These are phyloP conservation scores for Hypomyces rosellus DNA, from an alignment of 2,329 filamentous ascomycete species.

Conservation along the genomic window DNA sequence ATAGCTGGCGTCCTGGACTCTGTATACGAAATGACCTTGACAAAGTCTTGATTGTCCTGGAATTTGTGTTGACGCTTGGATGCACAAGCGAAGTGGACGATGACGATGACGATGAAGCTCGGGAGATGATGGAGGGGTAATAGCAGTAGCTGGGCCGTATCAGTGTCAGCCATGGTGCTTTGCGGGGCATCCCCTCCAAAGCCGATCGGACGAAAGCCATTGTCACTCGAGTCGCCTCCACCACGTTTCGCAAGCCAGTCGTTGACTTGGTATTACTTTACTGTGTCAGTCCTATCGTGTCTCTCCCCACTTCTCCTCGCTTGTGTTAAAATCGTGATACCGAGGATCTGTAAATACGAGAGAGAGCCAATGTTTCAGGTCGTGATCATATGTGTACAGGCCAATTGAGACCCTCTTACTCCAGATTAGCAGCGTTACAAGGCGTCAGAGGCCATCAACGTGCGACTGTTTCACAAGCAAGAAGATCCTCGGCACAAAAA, in stretches of 20 bases:
- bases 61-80: constrained; percentile 1
- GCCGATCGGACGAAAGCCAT: constrained; percentile 22
- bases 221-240: no score
- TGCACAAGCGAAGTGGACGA: not conserved
- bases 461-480: no score
- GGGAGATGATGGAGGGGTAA: constrained; percentile 23
- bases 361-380: not conserved
- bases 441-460: no score
- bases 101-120: constrained; percentile 2
- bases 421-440: no score
- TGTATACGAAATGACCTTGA: constrained; percentile 15
- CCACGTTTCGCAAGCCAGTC: no score
- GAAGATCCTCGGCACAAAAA: no score
- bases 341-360: constrained; percentile 1
- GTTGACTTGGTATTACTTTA: no score
- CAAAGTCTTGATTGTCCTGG: constrained; percentile 10
- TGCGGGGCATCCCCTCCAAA: constrained; percentile 24
- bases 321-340: not conserved
- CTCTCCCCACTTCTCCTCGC: constrained; percentile 2
- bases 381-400: not conserved
- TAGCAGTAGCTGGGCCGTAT: constrained; percentile 2
- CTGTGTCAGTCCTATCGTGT: not conserved
- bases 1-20: constrained; percentile 17
- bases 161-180: constrained; percentile 13
- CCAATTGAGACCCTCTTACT: not conserved